These are phyloP conservation scores for Eucommia ulmoides DNA, from an alignment of 257 asterid genomes.

Conservation along the genomic window DNA sequence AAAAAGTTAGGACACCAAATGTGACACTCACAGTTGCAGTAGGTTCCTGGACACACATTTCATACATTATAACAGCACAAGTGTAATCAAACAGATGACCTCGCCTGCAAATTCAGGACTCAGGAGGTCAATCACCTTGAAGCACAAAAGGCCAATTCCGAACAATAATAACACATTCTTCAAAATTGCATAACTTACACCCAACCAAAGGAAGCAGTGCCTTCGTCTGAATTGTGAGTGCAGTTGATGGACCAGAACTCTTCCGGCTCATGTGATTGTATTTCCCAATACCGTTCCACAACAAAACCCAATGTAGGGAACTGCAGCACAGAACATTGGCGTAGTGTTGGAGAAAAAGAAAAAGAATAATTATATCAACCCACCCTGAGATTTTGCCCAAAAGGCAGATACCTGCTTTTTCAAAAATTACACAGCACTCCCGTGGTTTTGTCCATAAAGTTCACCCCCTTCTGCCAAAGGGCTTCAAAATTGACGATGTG, in stretches of 20 bases:
- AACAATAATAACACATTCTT: constrained; percentile 4
- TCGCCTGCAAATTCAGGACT: constrained; percentile 64
- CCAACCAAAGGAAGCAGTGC: constrained; percentile 78
- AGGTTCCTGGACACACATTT: constrained; percentile 83
- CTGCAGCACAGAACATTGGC: constrained; percentile 34
- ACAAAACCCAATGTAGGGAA: constrained; percentile 94
- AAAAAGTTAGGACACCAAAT: no score
- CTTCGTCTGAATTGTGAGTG: constrained; percentile 80
- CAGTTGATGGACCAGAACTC: constrained; percentile 94
- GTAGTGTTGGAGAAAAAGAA: no score
- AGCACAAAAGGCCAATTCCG: not conserved
- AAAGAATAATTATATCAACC: no score
- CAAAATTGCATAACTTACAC: constrained; percentile 41
- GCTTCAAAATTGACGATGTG: no score
- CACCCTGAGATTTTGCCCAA: no score
- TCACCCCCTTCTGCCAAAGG: no score
- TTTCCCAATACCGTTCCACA: constrained; percentile 97
- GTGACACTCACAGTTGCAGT: constrained; percentile 73
- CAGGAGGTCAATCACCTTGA: constrained; percentile 10
- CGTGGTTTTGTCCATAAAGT: no score
- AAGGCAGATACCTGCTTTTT: no score
- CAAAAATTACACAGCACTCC: no score
- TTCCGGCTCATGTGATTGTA: constrained; percentile 92
- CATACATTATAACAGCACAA: constrained; percentile 71
- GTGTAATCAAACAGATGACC: constrained; percentile 93